Evolutionary conservation across 148 eudicot genomes (phyloP).

Genomic region (Silene uniflora): DNA sequence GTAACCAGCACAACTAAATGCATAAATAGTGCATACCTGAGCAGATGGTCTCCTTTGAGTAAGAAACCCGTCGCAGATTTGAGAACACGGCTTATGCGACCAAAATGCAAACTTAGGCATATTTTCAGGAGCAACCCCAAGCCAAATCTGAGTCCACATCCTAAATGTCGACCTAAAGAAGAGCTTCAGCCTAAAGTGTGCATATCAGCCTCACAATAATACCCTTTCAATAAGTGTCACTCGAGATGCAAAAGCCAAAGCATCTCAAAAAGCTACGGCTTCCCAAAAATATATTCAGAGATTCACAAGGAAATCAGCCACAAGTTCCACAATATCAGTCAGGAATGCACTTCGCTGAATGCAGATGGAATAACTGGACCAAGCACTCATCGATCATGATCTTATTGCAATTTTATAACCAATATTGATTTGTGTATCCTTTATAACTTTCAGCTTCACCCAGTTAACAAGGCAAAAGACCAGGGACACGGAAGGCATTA

Average conservation of each 20-base stretch:
- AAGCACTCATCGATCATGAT: not conserved
- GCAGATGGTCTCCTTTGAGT: constrained; percentile 15
- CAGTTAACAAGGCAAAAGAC: not conserved
- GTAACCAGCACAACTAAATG: not conserved
- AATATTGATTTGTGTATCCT: constrained; percentile 2
- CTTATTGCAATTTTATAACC: not conserved
- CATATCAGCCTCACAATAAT: not conserved
- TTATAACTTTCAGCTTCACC: constrained; percentile 5
- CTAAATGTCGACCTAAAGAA: not conserved
- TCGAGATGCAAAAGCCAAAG: constrained; percentile 19
- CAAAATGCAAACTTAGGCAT: constrained; percentile 11
- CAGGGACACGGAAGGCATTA: not conserved
- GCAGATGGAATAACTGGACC: not conserved
- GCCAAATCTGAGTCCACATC: not conserved
- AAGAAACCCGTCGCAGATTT: constrained; percentile 18
- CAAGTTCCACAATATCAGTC: constrained; percentile 10
- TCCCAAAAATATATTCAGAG: not conserved
- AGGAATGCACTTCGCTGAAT: constrained; percentile 13
- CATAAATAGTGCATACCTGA: constrained; percentile 22
- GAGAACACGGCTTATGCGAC: constrained; percentile 9
- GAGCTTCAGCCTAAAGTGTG: constrained; percentile 4
- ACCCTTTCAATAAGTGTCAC: constrained; percentile 3
- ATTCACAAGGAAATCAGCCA: constrained; percentile 16
- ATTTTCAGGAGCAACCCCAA: constrained; percentile 6
- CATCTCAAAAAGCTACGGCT: constrained; percentile 5